Evolutionary conservation across 148 eudicot genomes (phyloP).

Genomic region (Vaccinium vitisidaea): DNA sequence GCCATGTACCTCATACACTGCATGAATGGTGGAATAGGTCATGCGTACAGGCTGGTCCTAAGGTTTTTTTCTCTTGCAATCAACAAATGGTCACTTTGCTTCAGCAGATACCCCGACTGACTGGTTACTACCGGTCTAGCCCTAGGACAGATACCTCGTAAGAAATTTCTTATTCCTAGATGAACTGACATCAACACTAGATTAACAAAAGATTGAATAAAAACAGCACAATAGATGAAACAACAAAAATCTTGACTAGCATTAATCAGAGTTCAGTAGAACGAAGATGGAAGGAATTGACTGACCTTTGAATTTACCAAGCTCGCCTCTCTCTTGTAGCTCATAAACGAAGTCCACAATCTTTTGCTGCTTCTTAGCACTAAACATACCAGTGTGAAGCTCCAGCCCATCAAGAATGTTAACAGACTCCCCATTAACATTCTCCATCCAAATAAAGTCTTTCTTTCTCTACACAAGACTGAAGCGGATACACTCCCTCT

Average conservation of each 20-base stretch:
- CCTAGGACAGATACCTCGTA: too few relatives aligned
- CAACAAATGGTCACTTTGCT: too few relatives aligned
- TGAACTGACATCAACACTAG: not conserved
- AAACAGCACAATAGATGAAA: not conserved
- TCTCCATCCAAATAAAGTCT: conserved; percentile 72
- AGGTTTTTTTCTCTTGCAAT: too few relatives aligned
- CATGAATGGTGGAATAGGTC: too few relatives aligned
- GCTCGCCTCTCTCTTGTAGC: conserved; percentile 66
- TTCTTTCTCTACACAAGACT: conserved; percentile 64
- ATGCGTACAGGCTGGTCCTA: too few relatives aligned
- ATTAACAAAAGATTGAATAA: not conserved
- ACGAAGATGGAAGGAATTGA: not conserved
- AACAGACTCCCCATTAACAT: conserved; percentile 55
- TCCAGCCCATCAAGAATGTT: conserved; percentile 88
- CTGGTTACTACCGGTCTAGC: too few relatives aligned
- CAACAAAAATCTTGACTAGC: not conserved
- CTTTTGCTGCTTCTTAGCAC: conserved; percentile 81
- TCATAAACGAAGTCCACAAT: conserved; percentile 66
- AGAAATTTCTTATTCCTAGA: not conserved
- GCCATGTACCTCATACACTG: too few relatives aligned
- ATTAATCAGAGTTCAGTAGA: not conserved
- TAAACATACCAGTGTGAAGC: conserved; percentile 82
- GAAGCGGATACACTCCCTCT: conserved; percentile 73
- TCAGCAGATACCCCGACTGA: too few relatives aligned
- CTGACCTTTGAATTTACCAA: conserved; percentile 79